Conservation (phyloP, 768 basidiomycete genomes). For the Macrolepiota fuliginosa region DNA sequence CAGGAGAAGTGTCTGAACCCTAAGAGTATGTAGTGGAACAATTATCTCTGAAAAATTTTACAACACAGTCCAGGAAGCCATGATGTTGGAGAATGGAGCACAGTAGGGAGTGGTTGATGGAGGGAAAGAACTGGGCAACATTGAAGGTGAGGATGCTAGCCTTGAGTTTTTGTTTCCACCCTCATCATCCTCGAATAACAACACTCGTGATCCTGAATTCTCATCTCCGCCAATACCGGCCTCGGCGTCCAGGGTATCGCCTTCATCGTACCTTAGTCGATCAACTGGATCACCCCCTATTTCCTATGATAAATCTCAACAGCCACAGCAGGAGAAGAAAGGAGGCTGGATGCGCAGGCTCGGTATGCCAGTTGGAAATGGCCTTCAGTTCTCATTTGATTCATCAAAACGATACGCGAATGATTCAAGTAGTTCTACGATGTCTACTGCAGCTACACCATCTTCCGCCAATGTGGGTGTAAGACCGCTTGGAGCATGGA, state of each 20-base stretch:
- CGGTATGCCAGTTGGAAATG: conserved; percentile 68
- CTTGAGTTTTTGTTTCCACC: no score
- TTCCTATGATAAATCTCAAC: conserved; percentile 43
- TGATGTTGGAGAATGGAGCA: no score
- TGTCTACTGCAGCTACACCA: conserved; percentile 20
- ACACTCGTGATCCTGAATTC: conserved; percentile 39
- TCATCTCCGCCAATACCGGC: conserved; percentile 23
- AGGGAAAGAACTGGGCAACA: no score
- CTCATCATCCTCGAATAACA: conserved; percentile 63
- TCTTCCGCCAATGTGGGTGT: conserved; percentile 10
- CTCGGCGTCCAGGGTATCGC: conserved; percentile 21
- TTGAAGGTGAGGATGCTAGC: no score
- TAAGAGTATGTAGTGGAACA: no score
- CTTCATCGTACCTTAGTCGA: background rate
- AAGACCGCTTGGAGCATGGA: conserved; percentile 8
- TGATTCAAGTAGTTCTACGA: conserved; percentile 26
- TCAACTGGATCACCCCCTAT: conserved; percentile 16
- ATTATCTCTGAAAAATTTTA: no score
- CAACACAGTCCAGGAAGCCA: no score
- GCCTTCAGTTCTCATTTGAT: conserved; percentile 51
- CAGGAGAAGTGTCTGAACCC: no score
- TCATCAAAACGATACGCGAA: conserved; percentile 36
- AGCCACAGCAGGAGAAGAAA: conserved; percentile 25
- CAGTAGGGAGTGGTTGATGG: no score
- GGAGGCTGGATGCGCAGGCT: conserved; percentile 71